phyloP scores from a whole-genome alignment of 192 early-diverging fungal genomes.

The Endogone sp. region DNA sequence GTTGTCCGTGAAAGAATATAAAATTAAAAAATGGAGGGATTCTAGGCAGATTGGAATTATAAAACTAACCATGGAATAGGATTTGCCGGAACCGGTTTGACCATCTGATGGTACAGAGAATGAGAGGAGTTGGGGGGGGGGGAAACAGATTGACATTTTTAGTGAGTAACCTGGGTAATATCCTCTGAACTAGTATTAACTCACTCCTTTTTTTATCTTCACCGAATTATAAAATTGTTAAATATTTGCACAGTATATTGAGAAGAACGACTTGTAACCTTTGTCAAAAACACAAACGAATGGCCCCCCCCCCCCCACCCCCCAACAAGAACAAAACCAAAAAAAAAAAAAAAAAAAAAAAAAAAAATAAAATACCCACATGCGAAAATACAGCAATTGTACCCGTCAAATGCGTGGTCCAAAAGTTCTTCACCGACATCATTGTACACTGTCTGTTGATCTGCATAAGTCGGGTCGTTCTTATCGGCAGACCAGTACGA shows the following conservation, averaged over 20 bases:
- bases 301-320: no score
- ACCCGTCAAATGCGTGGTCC: slow-evolving; percentile 84
- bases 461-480: slow-evolving; percentile 56
- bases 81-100: slow-evolving; percentile 79
- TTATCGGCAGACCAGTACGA: slow-evolving; percentile 86
- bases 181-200: no score
- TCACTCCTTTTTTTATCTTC: no score
- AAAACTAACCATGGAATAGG: slow-evolving; percentile 54
- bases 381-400: slow-evolving; percentile 92
- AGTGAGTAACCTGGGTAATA: no score
- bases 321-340: no score
- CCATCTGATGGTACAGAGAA: slow-evolving; percentile 47
- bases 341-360: no score
- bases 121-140: slow-evolving; percentile 9
- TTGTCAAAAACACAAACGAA: no score
- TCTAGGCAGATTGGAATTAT: neutral
- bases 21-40: neutral
- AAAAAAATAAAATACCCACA: slow-evolving; percentile 41
- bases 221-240: no score
- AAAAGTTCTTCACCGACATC: slow-evolving; percentile 75
- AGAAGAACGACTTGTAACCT: no score
- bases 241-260: no score
- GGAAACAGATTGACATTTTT: no score
- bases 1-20: neutral
- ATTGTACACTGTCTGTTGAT: slow-evolving; percentile 71